A percentile compares a stretch with the other conserved stretches of the same genome.
These are phyloP conservation scores for Neurospora terricola DNA, from an alignment of 495 filamentous ascomycete genomes.

Conservation along the genomic window DNA sequence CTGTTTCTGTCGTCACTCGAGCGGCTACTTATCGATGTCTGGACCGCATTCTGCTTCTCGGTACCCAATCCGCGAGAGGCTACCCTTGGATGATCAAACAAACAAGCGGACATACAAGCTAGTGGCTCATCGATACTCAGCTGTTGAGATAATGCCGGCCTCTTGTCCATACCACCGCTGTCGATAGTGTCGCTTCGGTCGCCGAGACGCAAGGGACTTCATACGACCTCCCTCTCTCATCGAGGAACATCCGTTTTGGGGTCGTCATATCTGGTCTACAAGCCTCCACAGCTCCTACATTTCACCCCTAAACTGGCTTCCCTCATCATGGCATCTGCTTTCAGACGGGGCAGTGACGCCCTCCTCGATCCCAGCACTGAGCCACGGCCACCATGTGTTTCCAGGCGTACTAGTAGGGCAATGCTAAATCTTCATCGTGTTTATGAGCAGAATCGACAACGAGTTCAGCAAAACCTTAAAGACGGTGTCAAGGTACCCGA, in stretches of 20 bases:
- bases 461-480: conserved; percentile 27
- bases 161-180: neutral
- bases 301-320: neutral
- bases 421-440: conserved; percentile 46
- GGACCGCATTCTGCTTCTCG: neutral
- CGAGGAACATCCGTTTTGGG: neutral
- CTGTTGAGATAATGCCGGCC: neutral
- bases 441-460: conserved; percentile 44
- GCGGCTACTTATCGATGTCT: neutral
- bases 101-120: neutral
- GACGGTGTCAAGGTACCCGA: conserved; percentile 30
- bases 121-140: neutral
- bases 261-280: neutral
- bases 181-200: neutral
- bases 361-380: conserved; percentile 13
- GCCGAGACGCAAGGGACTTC: neutral
- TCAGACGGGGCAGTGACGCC: conserved; percentile 3
- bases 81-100: neutral
- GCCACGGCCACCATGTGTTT: conserved; percentile 11
- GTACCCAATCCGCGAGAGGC: neutral
- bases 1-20: neutral
- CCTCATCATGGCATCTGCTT: conserved; percentile 25
- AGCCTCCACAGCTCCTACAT: neutral
- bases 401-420: conserved; percentile 33
- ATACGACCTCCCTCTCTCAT: neutral